Base-by-base conservation (phyloP, 768 basidiomycete genomes). In the Xerocomellus dryophilus region DNA sequence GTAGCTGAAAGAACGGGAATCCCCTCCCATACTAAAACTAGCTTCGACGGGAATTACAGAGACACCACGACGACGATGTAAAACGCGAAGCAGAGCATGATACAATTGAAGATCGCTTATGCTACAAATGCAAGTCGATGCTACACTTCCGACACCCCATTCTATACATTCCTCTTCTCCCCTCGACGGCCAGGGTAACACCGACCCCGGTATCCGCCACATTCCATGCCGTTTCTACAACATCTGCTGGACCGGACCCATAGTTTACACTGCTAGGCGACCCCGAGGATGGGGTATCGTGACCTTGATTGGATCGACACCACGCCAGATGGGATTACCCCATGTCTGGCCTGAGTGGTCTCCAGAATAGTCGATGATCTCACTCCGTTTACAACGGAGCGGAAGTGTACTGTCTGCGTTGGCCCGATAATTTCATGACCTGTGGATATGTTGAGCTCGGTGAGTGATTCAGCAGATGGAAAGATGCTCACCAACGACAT, bases 361-460 rank as follows among this genome's bases (percentile, higher is more conserved):
- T 11, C 23, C 9, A 57, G 54, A 23, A 36, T 8, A 7, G 29
- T 35, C 18, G 57, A 95, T 82, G 61, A 93, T 83, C 31, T 73
- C 68, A 60, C 85, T 88, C 52, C 94, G 70, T 34, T 75, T 76
- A 86, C 83, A 7, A 73, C 72, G 0, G 86, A 88, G 66, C 88
- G 80, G 0, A 86, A 87, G 65, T 86, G 80, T 47, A 92, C 88
- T 66, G 34, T 38, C 23, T 95, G 88, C 5, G 91, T 96, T 90
- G 3, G 92, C 92, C 0, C 91, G 4, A 91, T 81, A 23, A 93
- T 87, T 73, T 94, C 86, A 64, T 94, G 93, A 10, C 90, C 91
- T 84, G 23, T 42, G 11, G 11, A 49, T 21, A 43, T 23, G 11
- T 14, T 55, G 25, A 53, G 43, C 27, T 40, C 7, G 27, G 57